Percentiles rank a stretch among this genome's conserved stretches.
Conservation (phyloP, 768 basidiomycete species). For the Boletus rubroflammeus region DNA sequence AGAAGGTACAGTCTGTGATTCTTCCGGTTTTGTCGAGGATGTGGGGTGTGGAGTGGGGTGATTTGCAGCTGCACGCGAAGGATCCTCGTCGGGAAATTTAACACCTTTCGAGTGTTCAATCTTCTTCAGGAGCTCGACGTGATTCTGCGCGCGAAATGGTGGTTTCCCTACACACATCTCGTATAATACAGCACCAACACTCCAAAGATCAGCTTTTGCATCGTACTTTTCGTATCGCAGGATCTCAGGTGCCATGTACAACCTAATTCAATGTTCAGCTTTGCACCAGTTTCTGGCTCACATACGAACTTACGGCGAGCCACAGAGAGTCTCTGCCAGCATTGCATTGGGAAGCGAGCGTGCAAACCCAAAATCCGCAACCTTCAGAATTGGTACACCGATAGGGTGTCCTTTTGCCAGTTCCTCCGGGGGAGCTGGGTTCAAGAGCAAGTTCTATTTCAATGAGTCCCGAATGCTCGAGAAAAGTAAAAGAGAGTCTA, state of each 20-base stretch:
- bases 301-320: constrained; percentile 74
- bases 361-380: constrained; percentile 98
- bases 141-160: constrained; percentile 93
- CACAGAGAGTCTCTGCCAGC: constrained; percentile 97
- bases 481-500: constrained; percentile 14
- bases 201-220: constrained; percentile 97
- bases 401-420: constrained; percentile 83
- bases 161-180: constrained; percentile 94
- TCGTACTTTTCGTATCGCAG: constrained; percentile 96
- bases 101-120: constrained; percentile 91
- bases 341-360: constrained; percentile 86
- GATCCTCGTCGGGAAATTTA: constrained; percentile 92
- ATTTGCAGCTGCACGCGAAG: constrained; percentile 41
- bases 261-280: constrained; percentile 37
- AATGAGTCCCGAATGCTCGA: constrained; percentile 4
- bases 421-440: constrained; percentile 76
- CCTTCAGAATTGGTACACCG: constrained; percentile 92
- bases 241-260: constrained; percentile 99
- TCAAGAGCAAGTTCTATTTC: constrained; percentile 80
- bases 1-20: constrained; percentile 56
- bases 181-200: constrained; percentile 93
- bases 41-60: constrained; percentile 13
- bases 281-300: neutral
- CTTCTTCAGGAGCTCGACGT: constrained; percentile 90
- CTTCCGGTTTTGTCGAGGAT: constrained; percentile 36